phyloP scores from a whole-genome alignment of 2,329 filamentous ascomycete genomes.

The Leptographium galeiforme region DNA sequence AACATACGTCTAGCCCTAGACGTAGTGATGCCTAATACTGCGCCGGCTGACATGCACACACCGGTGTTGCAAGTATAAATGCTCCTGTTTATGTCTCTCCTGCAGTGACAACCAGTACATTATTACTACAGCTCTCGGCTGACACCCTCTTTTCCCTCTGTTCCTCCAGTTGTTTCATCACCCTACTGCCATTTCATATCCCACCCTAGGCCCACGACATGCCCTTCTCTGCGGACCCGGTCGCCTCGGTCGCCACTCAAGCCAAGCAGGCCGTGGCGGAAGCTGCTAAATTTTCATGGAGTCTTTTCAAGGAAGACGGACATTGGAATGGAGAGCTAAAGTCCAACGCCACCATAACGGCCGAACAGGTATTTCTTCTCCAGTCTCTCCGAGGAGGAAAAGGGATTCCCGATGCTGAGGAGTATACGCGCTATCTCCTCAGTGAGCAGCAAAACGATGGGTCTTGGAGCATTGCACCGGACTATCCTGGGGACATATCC shows the following conservation, averaged over 20 bases:
- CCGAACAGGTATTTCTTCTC: constrained; percentile 4
- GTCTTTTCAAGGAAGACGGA: constrained; percentile 2
- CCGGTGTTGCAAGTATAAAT: no score
- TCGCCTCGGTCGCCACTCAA: background rate
- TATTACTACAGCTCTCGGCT: no score
- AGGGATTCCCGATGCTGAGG: background rate
- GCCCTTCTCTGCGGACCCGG: background rate
- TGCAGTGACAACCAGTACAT: no score
- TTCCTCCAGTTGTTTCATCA: no score
- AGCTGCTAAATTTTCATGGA: constrained; percentile 1
- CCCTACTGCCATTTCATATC: background rate
- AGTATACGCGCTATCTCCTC: constrained; percentile 3
- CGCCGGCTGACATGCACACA: no score
- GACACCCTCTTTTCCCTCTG: no score
- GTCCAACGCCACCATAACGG: constrained; percentile 2
- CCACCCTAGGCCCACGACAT: background rate
- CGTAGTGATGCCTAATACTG: no score
- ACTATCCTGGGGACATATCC: constrained; percentile 9
- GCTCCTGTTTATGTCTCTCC: no score
- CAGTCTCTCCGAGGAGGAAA: background rate
- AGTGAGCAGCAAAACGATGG: constrained; percentile 3
- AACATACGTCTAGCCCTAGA: no score
- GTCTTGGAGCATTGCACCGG: constrained; percentile 4
- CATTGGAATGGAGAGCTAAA: constrained; percentile 3
- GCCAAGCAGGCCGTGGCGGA: background rate